A percentile compares a stretch with the other conserved stretches of the same genome.
Evolutionary conservation across 2,329 filamentous ascomycete genomes (phyloP).

Genomic region (Fusarium metavorans): DNA sequence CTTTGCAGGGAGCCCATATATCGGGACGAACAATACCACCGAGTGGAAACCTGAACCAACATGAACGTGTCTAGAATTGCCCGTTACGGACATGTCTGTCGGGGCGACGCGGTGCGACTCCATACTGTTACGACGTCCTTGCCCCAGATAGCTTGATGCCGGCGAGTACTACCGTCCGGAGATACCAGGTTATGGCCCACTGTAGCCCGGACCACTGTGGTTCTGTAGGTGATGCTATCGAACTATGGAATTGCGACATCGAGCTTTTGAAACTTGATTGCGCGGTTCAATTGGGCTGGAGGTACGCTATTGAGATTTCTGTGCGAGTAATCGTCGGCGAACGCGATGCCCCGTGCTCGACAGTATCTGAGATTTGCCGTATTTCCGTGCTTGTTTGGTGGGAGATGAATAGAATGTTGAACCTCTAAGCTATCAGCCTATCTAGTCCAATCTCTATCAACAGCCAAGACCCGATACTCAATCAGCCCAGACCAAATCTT

Average conservation of each 20-base stretch:
- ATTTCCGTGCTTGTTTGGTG: background rate
- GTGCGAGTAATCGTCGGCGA: background rate
- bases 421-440: background rate
- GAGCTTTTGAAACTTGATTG: background rate
- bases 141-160: background rate
- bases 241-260: constrained; percentile 11
- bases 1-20: background rate
- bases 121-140: background rate
- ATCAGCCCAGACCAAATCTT: background rate
- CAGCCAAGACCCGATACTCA: background rate
- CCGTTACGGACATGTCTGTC: background rate
- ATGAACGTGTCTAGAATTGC: background rate
- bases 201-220: background rate
- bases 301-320: background rate
- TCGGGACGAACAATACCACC: background rate
- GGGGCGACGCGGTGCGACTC: background rate
- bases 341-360: background rate
- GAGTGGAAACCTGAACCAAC: background rate
- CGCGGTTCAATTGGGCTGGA: background rate
- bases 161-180: background rate
- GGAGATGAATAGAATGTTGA: background rate
- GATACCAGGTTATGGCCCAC: background rate
- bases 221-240: constrained; percentile 8
- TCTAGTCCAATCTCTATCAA: background rate
- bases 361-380: background rate